Conservation (phyloP, 306 rosid genomes). For the Glycine tomentella region DNA sequence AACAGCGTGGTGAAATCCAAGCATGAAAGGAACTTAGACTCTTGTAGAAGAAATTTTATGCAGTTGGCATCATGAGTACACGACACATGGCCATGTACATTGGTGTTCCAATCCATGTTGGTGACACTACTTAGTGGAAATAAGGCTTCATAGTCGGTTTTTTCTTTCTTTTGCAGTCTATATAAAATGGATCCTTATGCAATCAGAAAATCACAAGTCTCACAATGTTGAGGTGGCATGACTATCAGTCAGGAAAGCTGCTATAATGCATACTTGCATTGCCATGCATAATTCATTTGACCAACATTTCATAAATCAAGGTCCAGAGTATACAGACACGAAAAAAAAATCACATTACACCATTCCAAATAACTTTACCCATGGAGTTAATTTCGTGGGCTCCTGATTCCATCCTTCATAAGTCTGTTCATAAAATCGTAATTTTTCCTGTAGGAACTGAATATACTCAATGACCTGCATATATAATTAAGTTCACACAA, state of each 20-base stretch:
- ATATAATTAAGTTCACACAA: conserved; percentile 29
- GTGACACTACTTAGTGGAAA: background rate
- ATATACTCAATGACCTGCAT: conserved; percentile 91
- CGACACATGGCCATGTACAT: background rate
- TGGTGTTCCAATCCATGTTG: conserved; percentile 13
- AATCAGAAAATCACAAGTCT: conserved; percentile 17
- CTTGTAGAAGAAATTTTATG: conserved; percentile 18
- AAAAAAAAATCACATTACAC: conserved; percentile 34
- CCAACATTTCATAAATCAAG: conserved; percentile 38
- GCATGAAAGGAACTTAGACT: conserved; percentile 28
- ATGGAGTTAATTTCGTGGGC: conserved; percentile 81
- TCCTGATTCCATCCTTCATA: conserved; percentile 86
- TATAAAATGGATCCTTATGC: conserved; percentile 32
- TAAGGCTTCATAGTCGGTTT: background rate
- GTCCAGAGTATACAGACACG: conserved; percentile 23
- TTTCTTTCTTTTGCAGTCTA: conserved; percentile 38
- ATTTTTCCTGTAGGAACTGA: conserved; percentile 82
- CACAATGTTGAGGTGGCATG: background rate
- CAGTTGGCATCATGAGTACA: background rate
- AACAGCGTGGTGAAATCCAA: conserved; percentile 20
- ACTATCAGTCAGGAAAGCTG: conserved; percentile 4
- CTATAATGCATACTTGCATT: conserved; percentile 14
- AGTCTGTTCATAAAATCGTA: conserved; percentile 73
- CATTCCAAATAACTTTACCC: conserved; percentile 67
- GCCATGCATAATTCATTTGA: conserved; percentile 29